Base-by-base conservation (phyloP, 2,329 filamentous ascomycete species). In the Fusarium sp. region DNA sequence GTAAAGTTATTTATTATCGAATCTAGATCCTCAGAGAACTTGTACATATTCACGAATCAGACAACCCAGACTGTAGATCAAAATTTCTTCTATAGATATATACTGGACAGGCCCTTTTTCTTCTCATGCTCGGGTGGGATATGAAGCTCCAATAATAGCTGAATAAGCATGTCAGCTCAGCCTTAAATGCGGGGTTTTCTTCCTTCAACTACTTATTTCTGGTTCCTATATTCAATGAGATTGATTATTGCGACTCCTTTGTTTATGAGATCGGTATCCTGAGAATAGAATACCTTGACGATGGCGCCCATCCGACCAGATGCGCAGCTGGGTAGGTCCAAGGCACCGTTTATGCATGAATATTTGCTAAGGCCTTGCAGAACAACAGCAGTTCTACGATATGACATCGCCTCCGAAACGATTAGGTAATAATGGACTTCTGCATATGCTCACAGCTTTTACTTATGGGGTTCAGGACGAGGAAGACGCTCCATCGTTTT, bases 401-500 rank as follows among this genome's bases (percentile, higher is more conserved):
- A 11, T 67, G 37, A 26, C 46, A 7, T 43, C 39, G 3, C 50
- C 64, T 13, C 28, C 57, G 1, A 31, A 37, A 3, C 33, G 49
- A 26, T 33, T 67, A 41, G 64, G 63, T 64, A 68, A 4, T 8
- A 3, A 2, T 3, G 4, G 4, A 4, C 3, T 1, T 13, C 3
- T 1, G 2, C 1, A 7, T 6, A 2, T 4, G 6, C 1, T 8
- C 4, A 13, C 4, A 8, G 7, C 7, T 5, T 18, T 42, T n/a
- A 44, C 41, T 63, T 26, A 63, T 4, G 12, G 20, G 4, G 4
- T n/a, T 8, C 9, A 68, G 64, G 64, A 4, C 47, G 47, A n/a
- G 65, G 65, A 3, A 59, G 64, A 8, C 64, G 65, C 24, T 52
- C 50, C 0, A n/a, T 68, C 3, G 52, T 68, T 1, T 59, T 68